phyloP scores from a whole-genome alignment of 768 basidiomycete genomes.

The Termitomyces sp. region DNA sequence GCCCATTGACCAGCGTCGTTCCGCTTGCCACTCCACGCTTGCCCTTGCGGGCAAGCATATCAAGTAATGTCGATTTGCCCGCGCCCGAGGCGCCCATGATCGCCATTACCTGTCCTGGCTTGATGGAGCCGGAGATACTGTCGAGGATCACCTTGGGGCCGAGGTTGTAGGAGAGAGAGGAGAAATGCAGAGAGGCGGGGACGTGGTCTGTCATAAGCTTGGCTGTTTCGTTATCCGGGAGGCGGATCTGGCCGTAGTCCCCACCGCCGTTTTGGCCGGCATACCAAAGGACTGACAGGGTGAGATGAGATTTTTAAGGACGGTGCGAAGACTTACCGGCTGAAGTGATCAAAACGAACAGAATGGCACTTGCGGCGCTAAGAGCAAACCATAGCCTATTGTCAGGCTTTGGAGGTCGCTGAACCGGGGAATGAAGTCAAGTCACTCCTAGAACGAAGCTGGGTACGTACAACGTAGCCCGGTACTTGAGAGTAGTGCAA shows the following conservation, averaged over 20 bases:
- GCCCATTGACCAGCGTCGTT: conserved; percentile 79
- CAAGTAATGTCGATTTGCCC: conserved; percentile 94
- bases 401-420: conserved; percentile 80
- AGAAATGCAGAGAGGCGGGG: conserved; percentile 91
- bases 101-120: conserved; percentile 88
- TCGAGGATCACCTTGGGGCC: conserved; percentile 66
- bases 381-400: conserved; percentile 79
- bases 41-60: conserved; percentile 87
- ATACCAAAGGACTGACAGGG: conserved; percentile 73
- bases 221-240: conserved; percentile 76
- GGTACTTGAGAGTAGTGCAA: conserved; percentile 92
- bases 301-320: neutral
- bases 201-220: conserved; percentile 93
- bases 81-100: conserved; percentile 98
- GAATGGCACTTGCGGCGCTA: conserved; percentile 73
- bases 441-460: neutral
- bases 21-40: conserved; percentile 80
- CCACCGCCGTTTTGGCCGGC: conserved; percentile 69
- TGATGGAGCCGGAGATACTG: conserved; percentile 74
- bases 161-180: conserved; percentile 75
- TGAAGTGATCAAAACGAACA: conserved; percentile 66
- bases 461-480: conserved; percentile 65
- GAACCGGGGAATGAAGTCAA: neutral
- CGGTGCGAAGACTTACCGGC: conserved; percentile 35
- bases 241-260: conserved; percentile 66